Evolutionary conservation across 2,329 filamentous ascomycete genomes (phyloP).

Genomic region (Penicillium sp.): DNA sequence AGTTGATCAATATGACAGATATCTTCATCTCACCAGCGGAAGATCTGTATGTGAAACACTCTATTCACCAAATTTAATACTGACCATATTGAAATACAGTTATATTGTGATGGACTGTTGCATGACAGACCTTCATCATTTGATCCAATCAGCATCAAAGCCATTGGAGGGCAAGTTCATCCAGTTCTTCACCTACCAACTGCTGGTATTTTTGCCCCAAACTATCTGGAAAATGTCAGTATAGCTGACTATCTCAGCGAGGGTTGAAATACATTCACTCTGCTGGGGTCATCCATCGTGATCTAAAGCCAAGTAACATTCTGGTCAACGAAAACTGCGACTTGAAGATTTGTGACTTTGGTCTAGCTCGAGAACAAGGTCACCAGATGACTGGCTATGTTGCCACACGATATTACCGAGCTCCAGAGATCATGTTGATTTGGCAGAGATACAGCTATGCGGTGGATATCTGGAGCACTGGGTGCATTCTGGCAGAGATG

Average conservation of each 20-base stretch:
- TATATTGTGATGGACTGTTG: conserved; percentile 8
- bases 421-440: conserved; percentile 98
- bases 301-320: conserved; percentile 86
- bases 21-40: conserved; percentile 10
- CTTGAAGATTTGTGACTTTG: conserved; percentile 98
- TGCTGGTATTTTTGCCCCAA: not conserved
- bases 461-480: conserved; percentile 98
- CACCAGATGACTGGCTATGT: conserved; percentile 99
- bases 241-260: conserved; percentile 55
- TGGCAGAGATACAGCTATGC: conserved; percentile 99
- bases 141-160: not conserved
- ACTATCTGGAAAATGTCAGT: too few relatives aligned
- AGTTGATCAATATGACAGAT: conserved; percentile 8
- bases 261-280: conserved; percentile 98
- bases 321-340: conserved; percentile 99
- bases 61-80: not conserved
- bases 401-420: conserved; percentile 95
- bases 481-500: conserved; percentile 98
- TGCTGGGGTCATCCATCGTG: conserved; percentile 81
- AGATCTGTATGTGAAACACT: not conserved
- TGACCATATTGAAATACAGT: not conserved
- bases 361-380: conserved; percentile 91
- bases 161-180: conserved; percentile 1
- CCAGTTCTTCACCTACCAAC: conserved; percentile 10
- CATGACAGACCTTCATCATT: conserved; percentile 5